Percentiles rank a stretch among this genome's conserved stretches.
Conservation (phyloP, 495 filamentous ascomycete species). For the Barbatosphaeria neglecta region DNA sequence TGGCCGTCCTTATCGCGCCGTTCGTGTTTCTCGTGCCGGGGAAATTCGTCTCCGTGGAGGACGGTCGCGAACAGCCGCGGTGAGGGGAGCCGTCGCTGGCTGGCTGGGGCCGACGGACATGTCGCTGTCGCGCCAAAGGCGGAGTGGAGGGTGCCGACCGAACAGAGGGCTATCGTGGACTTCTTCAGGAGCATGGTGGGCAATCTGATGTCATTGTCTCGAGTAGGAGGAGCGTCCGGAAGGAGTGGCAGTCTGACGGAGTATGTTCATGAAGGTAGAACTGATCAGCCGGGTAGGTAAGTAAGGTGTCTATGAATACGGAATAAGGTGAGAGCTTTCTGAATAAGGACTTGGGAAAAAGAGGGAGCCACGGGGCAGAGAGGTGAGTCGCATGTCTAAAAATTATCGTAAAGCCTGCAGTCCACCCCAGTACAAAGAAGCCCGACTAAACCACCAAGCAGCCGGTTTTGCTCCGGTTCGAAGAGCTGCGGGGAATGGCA, state of each 20-base stretch:
- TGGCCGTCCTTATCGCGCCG: too few relatives aligned
- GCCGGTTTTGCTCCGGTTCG: too few relatives aligned
- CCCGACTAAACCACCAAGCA: too few relatives aligned
- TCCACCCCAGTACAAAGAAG: too few relatives aligned
- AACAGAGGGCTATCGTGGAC: slow-evolving; percentile 15
- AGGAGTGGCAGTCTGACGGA: not conserved
- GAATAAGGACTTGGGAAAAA: too few relatives aligned
- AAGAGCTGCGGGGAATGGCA: too few relatives aligned
- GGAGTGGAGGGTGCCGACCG: slow-evolving; percentile 9
- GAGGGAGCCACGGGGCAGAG: too few relatives aligned
- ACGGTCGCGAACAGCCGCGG: slow-evolving; percentile 11
- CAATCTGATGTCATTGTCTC: slow-evolving; percentile 2
- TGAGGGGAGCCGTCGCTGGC: not conserved
- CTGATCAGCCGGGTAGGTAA: not conserved
- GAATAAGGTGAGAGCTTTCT: not conserved
- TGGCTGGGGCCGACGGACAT: not conserved
- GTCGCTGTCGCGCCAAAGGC: slow-evolving; percentile 7
- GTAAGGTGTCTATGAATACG: not conserved
- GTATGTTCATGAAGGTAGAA: not conserved
- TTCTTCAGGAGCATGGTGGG: slow-evolving; percentile 20
- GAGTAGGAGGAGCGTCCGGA: not conserved
- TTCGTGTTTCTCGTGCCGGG: not conserved
- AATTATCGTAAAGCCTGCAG: too few relatives aligned
- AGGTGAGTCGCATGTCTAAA: too few relatives aligned
- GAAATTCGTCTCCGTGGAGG: not conserved